Base-by-base conservation (phyloP, 768 basidiomycete species). In the Megacollybia marginata region DNA sequence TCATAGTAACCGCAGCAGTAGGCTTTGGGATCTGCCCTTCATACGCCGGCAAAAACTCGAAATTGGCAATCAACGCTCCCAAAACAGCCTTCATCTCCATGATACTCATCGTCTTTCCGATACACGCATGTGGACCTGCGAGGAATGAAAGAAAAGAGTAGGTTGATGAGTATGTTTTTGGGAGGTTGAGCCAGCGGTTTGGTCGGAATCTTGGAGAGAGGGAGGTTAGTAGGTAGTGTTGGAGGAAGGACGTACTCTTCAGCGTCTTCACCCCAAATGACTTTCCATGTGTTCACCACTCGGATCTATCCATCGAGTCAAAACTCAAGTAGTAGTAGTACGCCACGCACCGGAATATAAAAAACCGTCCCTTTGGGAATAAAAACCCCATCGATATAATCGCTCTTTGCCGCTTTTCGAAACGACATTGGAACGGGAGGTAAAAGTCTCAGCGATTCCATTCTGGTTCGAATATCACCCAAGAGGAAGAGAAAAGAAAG, bases 341-440 rank as follows among this genome's bases (percentile, higher is more conserved):
- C 16, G 35, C 16, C 8, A 40, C 38, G 13, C 2, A 40, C 38
- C 38, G 38, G 38, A 15, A 40, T 40, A 40, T 40, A 40, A 5
- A 40, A 40, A 8, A 40, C 8, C 18, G 38, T 75, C 31, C 72
- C 73, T 52, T 71, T 68, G 1, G 74, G 72, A 8, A 75, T 66
- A 15, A 65, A 55, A 9, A 69, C 58, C 15, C 73, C 73, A 45
- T 75, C 69, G 38, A 76, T 61, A 46, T 64, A 65, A 35, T 66
- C 67, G 9, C 64, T 66, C 55, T 68, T 70, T 1, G 59, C 62
- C 13, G 69, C 68, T 48, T 66, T 51, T 4, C 72, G 69, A 46
- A 67, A 55, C 0, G 70, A 69, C 59, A 69, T 61, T 2, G 72
- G 70, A 0, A 69, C 71, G 2, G 69, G 70, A 1, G 72, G 71